Conservation (phyloP, 192 early-diverging fungal genomes). For the Gaertneriomyces semiglobifer region DNA sequence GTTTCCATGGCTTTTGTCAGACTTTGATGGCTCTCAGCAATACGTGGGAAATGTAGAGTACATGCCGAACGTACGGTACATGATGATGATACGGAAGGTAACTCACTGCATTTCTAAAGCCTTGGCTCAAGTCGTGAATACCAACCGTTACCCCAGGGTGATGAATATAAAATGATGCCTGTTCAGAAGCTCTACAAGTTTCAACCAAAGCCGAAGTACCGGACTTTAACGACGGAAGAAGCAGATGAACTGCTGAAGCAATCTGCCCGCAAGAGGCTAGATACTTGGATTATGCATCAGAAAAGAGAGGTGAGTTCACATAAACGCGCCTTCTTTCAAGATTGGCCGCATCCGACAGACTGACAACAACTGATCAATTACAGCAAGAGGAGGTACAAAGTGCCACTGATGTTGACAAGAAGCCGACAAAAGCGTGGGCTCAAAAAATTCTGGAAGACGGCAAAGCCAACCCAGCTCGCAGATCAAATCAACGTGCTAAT, state of each 20-base stretch:
- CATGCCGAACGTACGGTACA: slow-evolving; percentile 28
- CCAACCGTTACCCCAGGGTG: not conserved
- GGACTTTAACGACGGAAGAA: slow-evolving; percentile 49
- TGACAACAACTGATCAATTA: not conserved
- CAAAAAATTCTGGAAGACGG: slow-evolving; percentile 18
- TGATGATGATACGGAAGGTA: slow-evolving; percentile 32
- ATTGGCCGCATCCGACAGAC: too few species aligned
- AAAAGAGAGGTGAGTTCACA: slow-evolving; percentile 19
- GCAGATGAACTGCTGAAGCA: slow-evolving; percentile 45
- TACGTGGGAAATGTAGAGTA: slow-evolving; percentile 37
- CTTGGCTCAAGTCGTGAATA: not conserved
- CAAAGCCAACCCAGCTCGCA: not conserved
- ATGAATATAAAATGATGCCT: slow-evolving; percentile 43
- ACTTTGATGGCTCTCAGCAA: slow-evolving; percentile 24
- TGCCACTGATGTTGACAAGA: not conserved
- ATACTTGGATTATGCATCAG: slow-evolving; percentile 35
- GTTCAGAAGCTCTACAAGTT: slow-evolving; percentile 50
- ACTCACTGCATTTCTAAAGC: slow-evolving; percentile 12
- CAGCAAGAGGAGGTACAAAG: not conserved
- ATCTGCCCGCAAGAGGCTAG: slow-evolving; percentile 14
- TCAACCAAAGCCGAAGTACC: slow-evolving; percentile 36
- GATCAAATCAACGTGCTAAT: slow-evolving; percentile 10
- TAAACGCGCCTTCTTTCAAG: not conserved
- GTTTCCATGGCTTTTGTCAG: slow-evolving; percentile 41
- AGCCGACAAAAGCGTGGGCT: slow-evolving; percentile 22